phyloP scores from a whole-genome alignment of 352 stramenopile genomes.

The Globisporangium sylvaticum region DNA sequence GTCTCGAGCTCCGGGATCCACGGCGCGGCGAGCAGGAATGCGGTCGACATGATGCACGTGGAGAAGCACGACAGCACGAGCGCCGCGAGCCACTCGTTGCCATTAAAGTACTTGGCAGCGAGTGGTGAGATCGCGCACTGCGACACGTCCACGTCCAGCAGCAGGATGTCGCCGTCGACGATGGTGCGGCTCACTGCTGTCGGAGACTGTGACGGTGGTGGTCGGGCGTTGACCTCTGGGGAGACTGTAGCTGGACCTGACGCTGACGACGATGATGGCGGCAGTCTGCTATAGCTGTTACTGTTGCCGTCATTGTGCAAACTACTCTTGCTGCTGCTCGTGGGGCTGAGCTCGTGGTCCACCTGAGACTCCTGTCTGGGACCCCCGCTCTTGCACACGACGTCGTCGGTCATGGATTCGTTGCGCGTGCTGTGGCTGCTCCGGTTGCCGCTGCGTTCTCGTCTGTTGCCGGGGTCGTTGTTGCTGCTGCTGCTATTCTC shows the following conservation, averaged over 20 bases:
- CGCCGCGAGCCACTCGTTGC: constrained; percentile 50
- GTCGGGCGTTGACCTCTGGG: not conserved
- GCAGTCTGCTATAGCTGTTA: not conserved
- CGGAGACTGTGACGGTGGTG: no score
- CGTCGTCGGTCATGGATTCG: constrained; percentile 23
- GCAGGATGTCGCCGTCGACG: constrained; percentile 14
- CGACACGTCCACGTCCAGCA: constrained; percentile 20
- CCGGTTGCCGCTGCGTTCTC: not conserved
- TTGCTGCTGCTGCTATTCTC: not conserved
- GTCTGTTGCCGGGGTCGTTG: not conserved
- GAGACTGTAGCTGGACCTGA: constrained; percentile 11
- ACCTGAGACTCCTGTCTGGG: not conserved
- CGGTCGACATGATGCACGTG: constrained; percentile 27
- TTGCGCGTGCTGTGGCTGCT: constrained; percentile 28
- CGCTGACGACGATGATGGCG: constrained; percentile 18
- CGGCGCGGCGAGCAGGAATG: constrained; percentile 38
- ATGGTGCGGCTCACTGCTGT: constrained; percentile 6
- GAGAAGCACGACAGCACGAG: constrained; percentile 30
- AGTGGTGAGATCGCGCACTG: constrained; percentile 32
- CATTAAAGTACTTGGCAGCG: constrained; percentile 31
- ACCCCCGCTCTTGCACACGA: not conserved
- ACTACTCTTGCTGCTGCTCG: constrained; percentile 18
- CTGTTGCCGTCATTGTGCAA: constrained; percentile 1
- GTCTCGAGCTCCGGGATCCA: constrained; percentile 40
- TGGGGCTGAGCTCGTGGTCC: constrained; percentile 19